These are phyloP conservation scores for Trichoderma polysporum DNA, from an alignment of 2,329 filamentous ascomycete genomes.

Conservation along the genomic window DNA sequence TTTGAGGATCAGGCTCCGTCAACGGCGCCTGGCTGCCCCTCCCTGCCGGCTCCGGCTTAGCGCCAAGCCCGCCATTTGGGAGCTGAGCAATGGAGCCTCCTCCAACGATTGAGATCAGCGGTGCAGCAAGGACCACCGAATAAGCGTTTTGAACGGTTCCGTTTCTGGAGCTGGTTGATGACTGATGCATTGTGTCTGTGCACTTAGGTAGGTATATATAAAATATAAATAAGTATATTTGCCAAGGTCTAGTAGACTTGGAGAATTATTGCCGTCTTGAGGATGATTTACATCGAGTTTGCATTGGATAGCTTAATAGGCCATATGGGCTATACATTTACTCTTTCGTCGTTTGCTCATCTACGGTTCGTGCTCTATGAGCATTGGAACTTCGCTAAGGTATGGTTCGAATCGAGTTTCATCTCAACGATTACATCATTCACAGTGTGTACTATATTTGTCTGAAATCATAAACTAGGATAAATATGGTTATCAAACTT, in stretches of 20 bases:
- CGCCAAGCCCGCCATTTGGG: neutral
- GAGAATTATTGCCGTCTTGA: neutral
- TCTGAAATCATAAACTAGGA: too few species aligned
- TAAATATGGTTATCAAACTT: too few species aligned
- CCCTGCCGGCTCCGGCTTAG: conserved; percentile 34
- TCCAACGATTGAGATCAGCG: neutral
- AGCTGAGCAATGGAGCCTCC: neutral
- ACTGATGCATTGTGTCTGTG: neutral
- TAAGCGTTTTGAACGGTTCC: neutral
- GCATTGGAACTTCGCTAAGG: too few species aligned
- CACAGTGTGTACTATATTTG: too few species aligned
- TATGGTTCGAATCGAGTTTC: too few species aligned
- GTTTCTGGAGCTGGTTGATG: conserved; percentile 42
- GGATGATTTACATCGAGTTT: neutral
- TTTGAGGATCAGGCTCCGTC: conserved; percentile 16
- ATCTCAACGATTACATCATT: too few species aligned
- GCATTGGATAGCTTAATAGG: too few species aligned
- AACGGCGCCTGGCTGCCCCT: conserved; percentile 30
- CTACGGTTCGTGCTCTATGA: too few species aligned
- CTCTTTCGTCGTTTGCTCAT: too few species aligned
- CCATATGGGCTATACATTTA: too few species aligned
- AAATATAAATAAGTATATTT: neutral
- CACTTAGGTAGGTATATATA: neutral
- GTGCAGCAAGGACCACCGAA: neutral
- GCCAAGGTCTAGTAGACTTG: neutral